These are phyloP conservation scores for Coemansia sp. DNA, from an alignment of 192 early-diverging fungal genomes.

Conservation along the genomic window DNA sequence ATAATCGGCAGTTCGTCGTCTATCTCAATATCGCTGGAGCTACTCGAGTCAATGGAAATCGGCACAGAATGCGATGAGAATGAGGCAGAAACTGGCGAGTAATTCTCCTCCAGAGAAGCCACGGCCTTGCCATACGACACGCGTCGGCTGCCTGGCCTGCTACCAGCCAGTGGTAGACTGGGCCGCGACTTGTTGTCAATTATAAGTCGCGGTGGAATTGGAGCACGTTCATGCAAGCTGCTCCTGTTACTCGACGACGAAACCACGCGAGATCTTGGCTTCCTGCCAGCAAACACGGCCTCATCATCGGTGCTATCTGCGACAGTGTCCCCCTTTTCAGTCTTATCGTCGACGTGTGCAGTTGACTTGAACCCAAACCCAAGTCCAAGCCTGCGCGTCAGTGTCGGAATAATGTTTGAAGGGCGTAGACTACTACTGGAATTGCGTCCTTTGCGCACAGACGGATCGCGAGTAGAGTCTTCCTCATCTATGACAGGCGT, in stretches of 20 bases:
- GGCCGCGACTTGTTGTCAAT: slow-evolving; percentile 12
- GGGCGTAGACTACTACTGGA: slow-evolving; percentile 32
- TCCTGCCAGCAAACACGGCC: background rate
- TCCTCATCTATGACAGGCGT: background rate
- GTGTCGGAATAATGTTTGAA: slow-evolving; percentile 41
- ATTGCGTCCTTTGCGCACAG: slow-evolving; percentile 18
- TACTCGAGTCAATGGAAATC: slow-evolving; percentile 30
- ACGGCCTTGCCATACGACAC: background rate
- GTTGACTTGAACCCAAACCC: slow-evolving; percentile 41
- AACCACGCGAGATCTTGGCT: slow-evolving; percentile 2
- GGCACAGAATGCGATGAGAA: slow-evolving; percentile 11
- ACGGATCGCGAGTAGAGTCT: background rate
- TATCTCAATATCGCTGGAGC: slow-evolving; percentile 22
- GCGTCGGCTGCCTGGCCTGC: slow-evolving; percentile 1
- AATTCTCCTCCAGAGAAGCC: background rate
- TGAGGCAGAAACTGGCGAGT: background rate
- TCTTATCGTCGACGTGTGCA: slow-evolving; percentile 4
- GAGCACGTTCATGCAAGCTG: slow-evolving; percentile 14
- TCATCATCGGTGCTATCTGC: slow-evolving; percentile 22
- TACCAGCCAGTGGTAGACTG: background rate
- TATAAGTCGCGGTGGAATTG: slow-evolving; percentile 36
- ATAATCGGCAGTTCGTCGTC: slow-evolving; percentile 15
- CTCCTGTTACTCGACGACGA: slow-evolving; percentile 8
- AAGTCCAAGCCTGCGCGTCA: slow-evolving; percentile 45
- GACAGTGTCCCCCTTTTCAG: background rate